Base-by-base conservation (phyloP, 2,329 filamentous ascomycete species). In the Pyrenophora seminiperda region DNA sequence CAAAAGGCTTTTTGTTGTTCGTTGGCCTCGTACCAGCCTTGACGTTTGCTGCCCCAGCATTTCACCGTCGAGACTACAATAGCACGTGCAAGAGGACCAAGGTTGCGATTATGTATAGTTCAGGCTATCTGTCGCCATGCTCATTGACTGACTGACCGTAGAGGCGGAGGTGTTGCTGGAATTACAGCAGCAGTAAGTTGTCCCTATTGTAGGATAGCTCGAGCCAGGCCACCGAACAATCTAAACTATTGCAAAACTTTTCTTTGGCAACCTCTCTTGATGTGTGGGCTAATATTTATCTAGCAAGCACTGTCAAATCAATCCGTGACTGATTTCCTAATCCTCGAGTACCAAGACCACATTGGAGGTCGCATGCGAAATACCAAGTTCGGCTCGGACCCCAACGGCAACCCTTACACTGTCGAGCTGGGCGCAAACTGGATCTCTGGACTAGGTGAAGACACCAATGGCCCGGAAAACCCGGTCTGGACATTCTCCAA, bases 381-480 rank as follows among this genome's bases (percentile, higher is more conserved):
- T 52, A 78, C 78, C 0, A 73, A 75, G 0, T 87, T 88, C 59
- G 84, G 85, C 4, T 71, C 75, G 13, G 73, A 77, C 18, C 29
- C 70, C 0, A 73, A 81, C 29, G 83, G 83, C 79, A 50, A 54
- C 10, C 57, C 82, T 0, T 85, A 83, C 51, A 77, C 75, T 0
- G 75, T 89, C 7, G 86, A 89, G 65, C 72, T 86, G 0, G 86
- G 86, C 2, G 86, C 86, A 5, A 89, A 89, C 54, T 89, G 86
- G 86, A 77, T 79, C 77, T 22, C 77, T 75, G 73, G 78, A 74
- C 18, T 64, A 75, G 19, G 75, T 70, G 20, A 50, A n/a, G 70
- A 68, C 19, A 52, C 61, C 0, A 14, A 64, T 5, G 68, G 44
- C 27, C 68, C 43, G 56, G 79, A 84, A 39, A 86, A 88, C 41